Percentiles rank a stretch among this genome's conserved stretches.
Evolutionary conservation across 495 filamentous ascomycete genomes (phyloP).

Genomic region (Talaromyces liani): DNA sequence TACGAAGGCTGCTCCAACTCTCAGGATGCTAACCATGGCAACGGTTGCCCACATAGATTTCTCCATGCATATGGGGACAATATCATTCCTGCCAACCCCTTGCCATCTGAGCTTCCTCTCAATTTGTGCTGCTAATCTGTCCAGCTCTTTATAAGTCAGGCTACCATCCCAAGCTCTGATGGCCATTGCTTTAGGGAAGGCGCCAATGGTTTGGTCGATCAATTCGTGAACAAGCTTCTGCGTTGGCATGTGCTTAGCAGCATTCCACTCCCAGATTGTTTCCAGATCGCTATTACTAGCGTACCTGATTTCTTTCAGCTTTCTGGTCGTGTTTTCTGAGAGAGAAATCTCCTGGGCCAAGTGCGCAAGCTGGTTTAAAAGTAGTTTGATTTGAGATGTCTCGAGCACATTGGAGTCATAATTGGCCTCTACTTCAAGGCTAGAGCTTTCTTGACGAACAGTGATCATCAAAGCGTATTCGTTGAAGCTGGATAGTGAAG

Average conservation of each 20-base stretch:
- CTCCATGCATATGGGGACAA: slow-evolving; percentile 24
- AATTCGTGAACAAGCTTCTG: no score
- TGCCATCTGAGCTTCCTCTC: no score
- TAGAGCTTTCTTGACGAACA: background rate
- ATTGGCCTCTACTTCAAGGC: background rate
- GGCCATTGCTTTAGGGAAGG: no score
- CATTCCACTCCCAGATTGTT: no score
- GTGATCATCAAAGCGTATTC: background rate
- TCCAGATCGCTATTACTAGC: no score
- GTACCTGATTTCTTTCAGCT: no score
- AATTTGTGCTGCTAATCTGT: slow-evolving; percentile 8
- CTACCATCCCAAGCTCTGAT: slow-evolving; percentile 12
- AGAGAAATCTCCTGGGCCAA: background rate
- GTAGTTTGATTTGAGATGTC: background rate
- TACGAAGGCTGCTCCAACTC: slow-evolving; percentile 18
- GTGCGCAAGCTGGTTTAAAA: background rate
- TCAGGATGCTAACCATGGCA: slow-evolving; percentile 22
- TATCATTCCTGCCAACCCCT: slow-evolving; percentile 16
- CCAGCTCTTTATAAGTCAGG: slow-evolving; percentile 17
- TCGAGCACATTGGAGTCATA: slow-evolving; percentile 1
- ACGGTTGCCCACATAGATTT: slow-evolving; percentile 28
- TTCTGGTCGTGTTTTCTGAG: no score
- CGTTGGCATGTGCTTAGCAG: no score
- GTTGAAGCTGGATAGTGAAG: background rate
- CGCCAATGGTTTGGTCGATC: no score